Evolutionary conservation across 805 yeast species (phyloP).

Genomic region (Starmera caribaea): DNA sequence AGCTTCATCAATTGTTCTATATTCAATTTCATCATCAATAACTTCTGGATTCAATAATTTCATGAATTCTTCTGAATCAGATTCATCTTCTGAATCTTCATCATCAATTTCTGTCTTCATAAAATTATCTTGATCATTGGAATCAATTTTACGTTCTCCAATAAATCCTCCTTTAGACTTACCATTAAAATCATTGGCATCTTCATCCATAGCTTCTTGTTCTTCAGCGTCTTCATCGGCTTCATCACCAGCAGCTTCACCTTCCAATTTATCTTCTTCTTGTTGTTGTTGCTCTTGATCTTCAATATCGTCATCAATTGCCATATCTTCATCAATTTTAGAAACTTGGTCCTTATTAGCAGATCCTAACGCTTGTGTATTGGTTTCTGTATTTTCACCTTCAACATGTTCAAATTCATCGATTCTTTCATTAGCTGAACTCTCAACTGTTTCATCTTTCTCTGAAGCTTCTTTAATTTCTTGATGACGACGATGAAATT

Average conservation of each 20-base stretch:
- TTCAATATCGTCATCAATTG: constrained; percentile 62
- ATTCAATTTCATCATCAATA: constrained; percentile 19
- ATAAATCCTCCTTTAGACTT: constrained; percentile 40
- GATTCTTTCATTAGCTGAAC: constrained; percentile 55
- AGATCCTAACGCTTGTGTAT: constrained; percentile 89
- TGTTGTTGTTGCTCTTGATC: constrained; percentile 23
- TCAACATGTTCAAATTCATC: constrained; percentile 83
- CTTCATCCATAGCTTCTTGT: constrained; percentile 20
- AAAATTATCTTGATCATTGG: constrained; percentile 25
- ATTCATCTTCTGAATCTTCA: constrained; percentile 16
- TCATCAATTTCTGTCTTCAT: constrained; percentile 20
- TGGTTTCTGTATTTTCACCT: constrained; percentile 66
- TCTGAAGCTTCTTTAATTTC: constrained; percentile 67
- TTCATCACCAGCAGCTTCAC: constrained; percentile 20
- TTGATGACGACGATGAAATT: constrained; percentile 82
- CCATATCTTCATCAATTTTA: constrained; percentile 67
- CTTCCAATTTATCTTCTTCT: constrained; percentile 24
- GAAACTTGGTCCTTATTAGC: constrained; percentile 76
- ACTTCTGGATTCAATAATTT: constrained; percentile 13
- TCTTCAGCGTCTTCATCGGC: constrained; percentile 18
- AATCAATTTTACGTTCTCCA: constrained; percentile 32
- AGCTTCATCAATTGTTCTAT: constrained; percentile 55
- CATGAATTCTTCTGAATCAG: constrained; percentile 18
- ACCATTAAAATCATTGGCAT: constrained; percentile 38
- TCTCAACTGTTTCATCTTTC: constrained; percentile 37